These are phyloP conservation scores for Coemansia sp. DNA, from an alignment of 371 early-diverging fungal genomes.

Conservation along the genomic window DNA sequence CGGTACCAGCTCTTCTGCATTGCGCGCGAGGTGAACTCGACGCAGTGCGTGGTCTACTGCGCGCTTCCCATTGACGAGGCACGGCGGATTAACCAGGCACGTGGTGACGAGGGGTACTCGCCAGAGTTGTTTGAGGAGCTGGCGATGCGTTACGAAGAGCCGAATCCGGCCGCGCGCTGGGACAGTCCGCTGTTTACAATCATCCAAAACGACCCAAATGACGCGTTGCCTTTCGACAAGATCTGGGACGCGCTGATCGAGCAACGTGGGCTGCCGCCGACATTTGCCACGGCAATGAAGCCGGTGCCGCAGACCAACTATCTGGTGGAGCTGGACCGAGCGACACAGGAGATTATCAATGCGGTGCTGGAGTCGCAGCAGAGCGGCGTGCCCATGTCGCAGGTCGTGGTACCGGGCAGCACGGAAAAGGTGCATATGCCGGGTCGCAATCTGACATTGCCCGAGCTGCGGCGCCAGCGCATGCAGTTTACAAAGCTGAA, in stretches of 20 bases:
- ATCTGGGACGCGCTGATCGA: slow-evolving; percentile 80
- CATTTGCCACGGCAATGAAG: slow-evolving; percentile 79
- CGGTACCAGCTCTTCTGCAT: slow-evolving; percentile 96
- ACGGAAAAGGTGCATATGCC: slow-evolving; percentile 58
- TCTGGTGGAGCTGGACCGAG: slow-evolving; percentile 83
- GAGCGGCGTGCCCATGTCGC: slow-evolving; percentile 61
- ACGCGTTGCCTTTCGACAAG: slow-evolving; percentile 58
- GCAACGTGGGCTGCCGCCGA: slow-evolving; percentile 79
- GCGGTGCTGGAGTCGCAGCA: slow-evolving; percentile 77
- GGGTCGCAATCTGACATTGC: slow-evolving; percentile 68
- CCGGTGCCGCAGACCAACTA: slow-evolving; percentile 89
- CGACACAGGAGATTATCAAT: slow-evolving; percentile 77
- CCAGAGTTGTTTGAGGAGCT: slow-evolving; percentile 75
- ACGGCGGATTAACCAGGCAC: slow-evolving; percentile 63
- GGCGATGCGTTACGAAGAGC: slow-evolving; percentile 90
- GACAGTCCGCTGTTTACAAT: slow-evolving; percentile 92
- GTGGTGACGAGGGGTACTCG: slow-evolving; percentile 57
- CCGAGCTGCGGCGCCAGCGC: slow-evolving; percentile 78
- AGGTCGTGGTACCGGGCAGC: slow-evolving; percentile 65
- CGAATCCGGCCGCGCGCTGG: slow-evolving; percentile 88
- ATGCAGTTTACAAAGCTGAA: slow-evolving; percentile 88
- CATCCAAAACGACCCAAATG: slow-evolving; percentile 64
- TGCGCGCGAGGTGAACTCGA: slow-evolving; percentile 82
- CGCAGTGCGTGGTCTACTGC: slow-evolving; percentile 84
- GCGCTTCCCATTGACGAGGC: slow-evolving; percentile 66